Conservation (phyloP, 169 alveolate genomes). For the Ichthyophthirius multifiliis region DNA sequence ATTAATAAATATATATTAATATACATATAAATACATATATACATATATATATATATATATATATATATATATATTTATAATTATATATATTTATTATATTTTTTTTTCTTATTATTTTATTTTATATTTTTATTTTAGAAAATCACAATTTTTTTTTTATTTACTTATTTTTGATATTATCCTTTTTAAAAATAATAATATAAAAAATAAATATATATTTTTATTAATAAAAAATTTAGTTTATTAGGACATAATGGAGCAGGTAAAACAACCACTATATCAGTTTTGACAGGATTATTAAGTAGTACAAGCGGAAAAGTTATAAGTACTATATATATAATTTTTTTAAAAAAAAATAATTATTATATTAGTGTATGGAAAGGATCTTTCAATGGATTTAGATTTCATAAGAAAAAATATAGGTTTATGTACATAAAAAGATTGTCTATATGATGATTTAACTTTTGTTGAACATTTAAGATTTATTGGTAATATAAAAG, state of each 20-base stretch:
- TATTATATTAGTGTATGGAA: constrained; percentile 40
- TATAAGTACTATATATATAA: not conserved
- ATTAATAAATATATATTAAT: no score
- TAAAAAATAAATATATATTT: no score
- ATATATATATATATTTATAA: no score
- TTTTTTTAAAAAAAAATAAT: not conserved
- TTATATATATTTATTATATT: no score
- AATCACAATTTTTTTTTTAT: no score
- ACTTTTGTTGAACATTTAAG: constrained; percentile 78
- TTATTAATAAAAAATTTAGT: not conserved
- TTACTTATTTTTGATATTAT: no score
- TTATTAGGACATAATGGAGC: constrained; percentile 93
- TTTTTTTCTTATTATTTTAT: no score
- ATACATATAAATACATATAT: no score
- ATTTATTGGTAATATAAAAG: constrained; percentile 68
- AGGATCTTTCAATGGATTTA: constrained; percentile 48
- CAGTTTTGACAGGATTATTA: constrained; percentile 77
- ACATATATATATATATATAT: no score
- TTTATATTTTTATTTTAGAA: no score
- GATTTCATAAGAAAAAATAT: constrained; percentile 60
- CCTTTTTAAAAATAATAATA: no score
- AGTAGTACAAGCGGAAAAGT: constrained; percentile 72
- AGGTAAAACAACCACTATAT: constrained; percentile 88
- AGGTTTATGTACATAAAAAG: constrained; percentile 84
- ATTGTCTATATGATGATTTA: constrained; percentile 71